phyloP scores from a whole-genome alignment of 2,329 filamentous ascomycete species.

The Pseudophaeomoniella oleicola region DNA sequence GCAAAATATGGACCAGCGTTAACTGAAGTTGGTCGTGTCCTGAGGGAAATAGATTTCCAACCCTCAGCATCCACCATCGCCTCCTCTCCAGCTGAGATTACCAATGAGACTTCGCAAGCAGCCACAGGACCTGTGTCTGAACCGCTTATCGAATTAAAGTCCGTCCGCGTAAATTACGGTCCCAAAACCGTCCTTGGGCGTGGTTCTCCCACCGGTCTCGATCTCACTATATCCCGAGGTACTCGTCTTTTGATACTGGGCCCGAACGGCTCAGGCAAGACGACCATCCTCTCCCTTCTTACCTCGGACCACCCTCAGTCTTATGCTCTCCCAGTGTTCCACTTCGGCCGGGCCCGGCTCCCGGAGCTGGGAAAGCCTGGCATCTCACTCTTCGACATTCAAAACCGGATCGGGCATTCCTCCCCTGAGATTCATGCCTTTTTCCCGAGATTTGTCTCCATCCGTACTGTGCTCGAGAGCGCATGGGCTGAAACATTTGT shows the following conservation, averaged over 20 bases:
- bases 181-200: conserved; percentile 64
- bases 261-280: conserved; percentile 88
- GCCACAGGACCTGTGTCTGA: conserved; percentile 37
- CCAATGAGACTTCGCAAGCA: not conserved
- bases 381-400: conserved; percentile 85
- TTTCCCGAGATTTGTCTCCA: conserved; percentile 63
- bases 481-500: conserved; percentile 86
- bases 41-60: not conserved
- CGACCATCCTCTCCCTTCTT: conserved; percentile 79
- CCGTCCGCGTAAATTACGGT: conserved; percentile 69
- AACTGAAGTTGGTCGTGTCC: conserved; percentile 7
- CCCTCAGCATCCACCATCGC: not conserved
- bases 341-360: conserved; percentile 71
- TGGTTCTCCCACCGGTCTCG: conserved; percentile 50
- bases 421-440: conserved; percentile 89
- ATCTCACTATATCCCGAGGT: conserved; percentile 71
- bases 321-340: conserved; percentile 71
- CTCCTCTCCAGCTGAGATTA: not conserved
- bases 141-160: conserved; percentile 71
- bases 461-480: conserved; percentile 64
- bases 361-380: conserved; percentile 57
- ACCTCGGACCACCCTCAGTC: conserved; percentile 93
- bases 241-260: conserved; percentile 89
- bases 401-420: conserved; percentile 78
- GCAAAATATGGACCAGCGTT: conserved; percentile 8